Conservation (phyloP, 1,284 basidiomycete species). For the Boletus mariae region DNA sequence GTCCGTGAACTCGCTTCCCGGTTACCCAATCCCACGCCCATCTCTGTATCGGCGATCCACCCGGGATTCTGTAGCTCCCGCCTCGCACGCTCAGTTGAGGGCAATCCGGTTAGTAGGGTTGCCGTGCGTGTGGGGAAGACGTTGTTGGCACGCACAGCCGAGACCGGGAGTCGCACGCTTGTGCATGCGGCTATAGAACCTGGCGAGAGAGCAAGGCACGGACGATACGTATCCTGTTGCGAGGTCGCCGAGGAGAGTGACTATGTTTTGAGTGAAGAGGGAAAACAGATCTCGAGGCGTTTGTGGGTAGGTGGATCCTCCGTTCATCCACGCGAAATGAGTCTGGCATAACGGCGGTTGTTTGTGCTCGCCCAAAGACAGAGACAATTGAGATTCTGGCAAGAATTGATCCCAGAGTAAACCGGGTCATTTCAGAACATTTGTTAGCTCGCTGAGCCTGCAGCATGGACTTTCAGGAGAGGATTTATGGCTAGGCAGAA, state of each 20-base stretch:
- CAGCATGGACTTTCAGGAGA: background rate
- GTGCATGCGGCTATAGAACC: slow-evolving; percentile 26
- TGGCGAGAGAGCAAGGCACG: slow-evolving; percentile 23
- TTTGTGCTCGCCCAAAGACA: slow-evolving; percentile 7
- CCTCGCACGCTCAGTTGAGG: slow-evolving; percentile 20
- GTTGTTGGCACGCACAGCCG: slow-evolving; percentile 27
- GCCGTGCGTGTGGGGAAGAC: slow-evolving; percentile 7
- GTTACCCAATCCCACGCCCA: slow-evolving; percentile 27
- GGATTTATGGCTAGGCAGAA: background rate
- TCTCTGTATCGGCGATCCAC: slow-evolving; percentile 35
- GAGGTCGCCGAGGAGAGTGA: slow-evolving; percentile 27
- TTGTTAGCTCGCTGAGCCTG: slow-evolving; percentile 14
- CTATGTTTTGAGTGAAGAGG: slow-evolving; percentile 27
- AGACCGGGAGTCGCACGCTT: slow-evolving; percentile 32
- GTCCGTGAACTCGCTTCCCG: slow-evolving; percentile 32
- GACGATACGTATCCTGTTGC: slow-evolving; percentile 27
- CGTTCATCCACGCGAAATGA: background rate
- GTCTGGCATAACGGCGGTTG: slow-evolving; percentile 3
- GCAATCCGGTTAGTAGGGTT: slow-evolving; percentile 1
- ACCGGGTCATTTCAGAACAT: slow-evolving; percentile 24
- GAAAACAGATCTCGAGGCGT: slow-evolving; percentile 24
- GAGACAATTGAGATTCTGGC: slow-evolving; percentile 25
- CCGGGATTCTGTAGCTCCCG: slow-evolving; percentile 35
- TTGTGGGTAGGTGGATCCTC: slow-evolving; percentile 24
- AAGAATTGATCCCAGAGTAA: slow-evolving; percentile 29